Percentiles rank a stretch among this genome's conserved stretches.
These are phyloP conservation scores for Vitis cinerea DNA, from an alignment of 164 flowering plant species.

Conservation along the genomic window DNA sequence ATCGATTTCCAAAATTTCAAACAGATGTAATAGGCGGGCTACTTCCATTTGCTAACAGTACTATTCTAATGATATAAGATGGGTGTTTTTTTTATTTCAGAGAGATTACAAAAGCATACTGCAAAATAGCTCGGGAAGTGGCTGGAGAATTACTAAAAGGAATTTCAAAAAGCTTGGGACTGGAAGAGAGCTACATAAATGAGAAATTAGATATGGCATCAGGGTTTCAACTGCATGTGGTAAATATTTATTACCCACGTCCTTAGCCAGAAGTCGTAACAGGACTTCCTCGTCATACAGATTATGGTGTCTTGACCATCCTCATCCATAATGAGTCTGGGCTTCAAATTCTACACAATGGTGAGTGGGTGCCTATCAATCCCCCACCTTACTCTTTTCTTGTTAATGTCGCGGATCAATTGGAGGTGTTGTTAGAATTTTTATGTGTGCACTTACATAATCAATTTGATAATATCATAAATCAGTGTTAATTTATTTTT, in stretches of 20 bases:
- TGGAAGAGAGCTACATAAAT: slow-evolving; percentile 24
- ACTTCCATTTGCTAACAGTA: too few species aligned
- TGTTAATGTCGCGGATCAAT: slow-evolving; percentile 34
- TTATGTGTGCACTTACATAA: too few species aligned
- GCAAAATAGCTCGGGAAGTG: slow-evolving; percentile 18
- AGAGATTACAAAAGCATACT: slow-evolving; percentile 16
- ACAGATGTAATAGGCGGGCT: too few species aligned
- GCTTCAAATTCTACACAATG: slow-evolving; percentile 30
- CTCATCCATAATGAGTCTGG: slow-evolving; percentile 28
- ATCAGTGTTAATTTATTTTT: too few species aligned
- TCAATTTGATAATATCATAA: too few species aligned
- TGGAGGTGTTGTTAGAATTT: slow-evolving; percentile 8
- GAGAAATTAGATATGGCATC: slow-evolving; percentile 16
- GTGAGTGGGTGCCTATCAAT: slow-evolving; percentile 22
- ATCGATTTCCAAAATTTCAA: too few species aligned
- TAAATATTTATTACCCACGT: slow-evolving; percentile 35
- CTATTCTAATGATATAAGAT: too few species aligned
- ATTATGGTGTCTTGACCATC: slow-evolving; percentile 31
- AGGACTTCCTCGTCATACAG: slow-evolving; percentile 37
- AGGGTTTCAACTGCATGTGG: slow-evolving; percentile 19
- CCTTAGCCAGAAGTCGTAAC: slow-evolving; percentile 35
- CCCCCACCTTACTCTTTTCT: slow-evolving; percentile 26
- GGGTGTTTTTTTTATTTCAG: slow-evolving; percentile 8
- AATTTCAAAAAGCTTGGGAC: slow-evolving; percentile 29
- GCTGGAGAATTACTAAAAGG: slow-evolving; percentile 20